Evolutionary conservation across 2,329 filamentous ascomycete species (phyloP), one percentile per base, ranked within the genome.

Genomic region (Conoideocrella luteorostrata): DNA sequence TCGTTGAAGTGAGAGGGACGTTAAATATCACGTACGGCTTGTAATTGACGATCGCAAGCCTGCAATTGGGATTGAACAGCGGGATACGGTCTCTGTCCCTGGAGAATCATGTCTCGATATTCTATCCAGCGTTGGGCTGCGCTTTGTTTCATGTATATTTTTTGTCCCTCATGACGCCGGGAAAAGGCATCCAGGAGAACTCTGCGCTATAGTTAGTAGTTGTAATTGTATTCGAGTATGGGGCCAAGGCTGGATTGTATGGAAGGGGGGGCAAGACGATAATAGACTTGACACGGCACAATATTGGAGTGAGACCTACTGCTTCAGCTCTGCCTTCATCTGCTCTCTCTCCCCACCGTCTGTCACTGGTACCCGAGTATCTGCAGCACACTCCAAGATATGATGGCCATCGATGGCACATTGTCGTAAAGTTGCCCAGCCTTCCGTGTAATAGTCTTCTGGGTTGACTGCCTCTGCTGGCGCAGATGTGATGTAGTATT

Each of bases 381-480:
- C 80, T 32, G 78, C 78, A 18, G 76, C 78, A 53, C 75, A 78
- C 56, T 82, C 78, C 48, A 83, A 70, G 51, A 84, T 82, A 61
- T 80, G 71, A 56, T 80, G 78, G 6, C 79, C 79, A 53, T 83
- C 80, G 33, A 80, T 56, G 40, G 71, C 67, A 63, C 78, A 82
- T 62, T 84, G 79, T 33, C 79, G 73, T 41, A 84, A 64, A 13
- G 72, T 72, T 4, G 74, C 70, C 77, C 78, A 84, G 18, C 79
- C 80, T 50, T 81, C 77, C 11, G 78, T 79, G 61, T 78, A 75
- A 56, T 80, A 79, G 55, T 83, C 80, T 42, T 76, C 71, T 45
- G 67, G 63, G 60, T 78, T 63, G 4, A 62, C 55, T 7, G 80
- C 77, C n/a, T 78, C 69, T 43, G 69, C 69, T 11, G 76, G 75